These are phyloP conservation scores for Triadica sebifera DNA, from an alignment of 345 rosid genomes.

Conservation along the genomic window DNA sequence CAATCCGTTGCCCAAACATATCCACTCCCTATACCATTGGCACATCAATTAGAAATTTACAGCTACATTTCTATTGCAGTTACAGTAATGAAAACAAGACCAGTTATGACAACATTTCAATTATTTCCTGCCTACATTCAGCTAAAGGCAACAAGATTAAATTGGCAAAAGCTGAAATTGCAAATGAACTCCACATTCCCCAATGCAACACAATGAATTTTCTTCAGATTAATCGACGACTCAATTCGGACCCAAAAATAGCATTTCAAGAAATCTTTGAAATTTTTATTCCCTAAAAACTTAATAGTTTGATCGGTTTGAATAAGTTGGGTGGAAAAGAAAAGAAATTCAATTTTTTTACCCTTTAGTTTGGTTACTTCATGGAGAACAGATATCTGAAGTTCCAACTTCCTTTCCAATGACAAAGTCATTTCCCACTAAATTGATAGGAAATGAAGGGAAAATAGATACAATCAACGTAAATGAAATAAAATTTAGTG, in stretches of 20 bases:
- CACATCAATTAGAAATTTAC: background rate
- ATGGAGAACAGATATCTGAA: too few relatives aligned
- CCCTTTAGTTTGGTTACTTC: too few relatives aligned
- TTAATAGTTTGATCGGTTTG: too few relatives aligned
- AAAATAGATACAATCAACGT: too few relatives aligned
- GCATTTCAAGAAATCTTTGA: background rate
- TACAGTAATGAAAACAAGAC: background rate
- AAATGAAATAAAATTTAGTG: too few relatives aligned
- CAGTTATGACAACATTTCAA: background rate
- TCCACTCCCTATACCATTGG: conserved; percentile 68
- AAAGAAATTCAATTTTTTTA: too few relatives aligned
- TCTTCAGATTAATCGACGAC: background rate
- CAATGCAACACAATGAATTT: background rate
- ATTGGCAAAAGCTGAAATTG: background rate
- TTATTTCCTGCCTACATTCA: background rate
- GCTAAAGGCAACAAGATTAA: background rate
- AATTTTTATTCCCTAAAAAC: background rate
- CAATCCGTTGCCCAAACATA: conserved; percentile 77
- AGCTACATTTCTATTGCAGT: too few relatives aligned
- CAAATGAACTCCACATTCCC: too few relatives aligned
- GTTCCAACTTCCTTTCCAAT: too few relatives aligned
- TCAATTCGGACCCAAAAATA: background rate
- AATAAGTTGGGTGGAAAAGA: too few relatives aligned
- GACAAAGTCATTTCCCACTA: too few relatives aligned
- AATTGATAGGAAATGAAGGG: too few relatives aligned